Conservation (phyloP, 495 filamentous ascomycete species). For the Hypoxylon intermedium region DNA sequence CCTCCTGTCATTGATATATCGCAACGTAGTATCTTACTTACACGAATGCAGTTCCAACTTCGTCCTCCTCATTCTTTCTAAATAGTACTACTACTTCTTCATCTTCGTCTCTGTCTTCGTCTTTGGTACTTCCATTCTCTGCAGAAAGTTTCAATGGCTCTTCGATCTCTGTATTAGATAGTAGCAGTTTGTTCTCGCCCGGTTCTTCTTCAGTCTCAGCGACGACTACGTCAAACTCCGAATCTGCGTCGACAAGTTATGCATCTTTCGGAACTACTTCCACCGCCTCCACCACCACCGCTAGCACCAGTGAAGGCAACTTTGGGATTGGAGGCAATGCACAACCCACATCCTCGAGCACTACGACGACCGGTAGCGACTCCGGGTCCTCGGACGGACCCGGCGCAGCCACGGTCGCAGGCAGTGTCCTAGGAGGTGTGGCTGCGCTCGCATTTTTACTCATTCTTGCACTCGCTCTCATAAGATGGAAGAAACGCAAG, state of each 20-base stretch:
- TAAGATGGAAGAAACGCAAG: slow-evolving; percentile 63
- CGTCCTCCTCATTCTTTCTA: slow-evolving; percentile 48
- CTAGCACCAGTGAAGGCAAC: slow-evolving; percentile 9
- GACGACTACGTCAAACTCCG: slow-evolving; percentile 19
- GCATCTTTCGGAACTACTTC: not conserved
- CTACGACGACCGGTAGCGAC: slow-evolving; percentile 17
- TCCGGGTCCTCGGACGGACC: slow-evolving; percentile 25
- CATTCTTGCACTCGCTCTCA: slow-evolving; percentile 59
- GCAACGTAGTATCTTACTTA: slow-evolving; percentile 7
- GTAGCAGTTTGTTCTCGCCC: slow-evolving; percentile 38
- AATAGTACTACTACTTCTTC: slow-evolving; percentile 47
- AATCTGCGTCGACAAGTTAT: slow-evolving; percentile 14
- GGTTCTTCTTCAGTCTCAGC: slow-evolving; percentile 8
- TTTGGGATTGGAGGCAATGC: slow-evolving; percentile 26
- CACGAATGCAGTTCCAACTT: slow-evolving; percentile 40
- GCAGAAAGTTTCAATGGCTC: slow-evolving; percentile 28
- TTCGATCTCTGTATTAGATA: slow-evolving; percentile 25
- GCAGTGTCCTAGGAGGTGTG: slow-evolving; percentile 70
- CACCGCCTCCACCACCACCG: slow-evolving; percentile 20
- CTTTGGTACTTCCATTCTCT: slow-evolving; percentile 38
- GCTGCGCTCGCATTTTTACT: slow-evolving; percentile 68
- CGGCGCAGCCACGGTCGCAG: slow-evolving; percentile 57
- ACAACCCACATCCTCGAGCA: slow-evolving; percentile 27
- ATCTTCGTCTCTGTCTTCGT: slow-evolving; percentile 38
- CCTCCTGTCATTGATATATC: not conserved